Conservation (phyloP, 805 yeast genomes). For the Saturnispora besseyi region DNA sequence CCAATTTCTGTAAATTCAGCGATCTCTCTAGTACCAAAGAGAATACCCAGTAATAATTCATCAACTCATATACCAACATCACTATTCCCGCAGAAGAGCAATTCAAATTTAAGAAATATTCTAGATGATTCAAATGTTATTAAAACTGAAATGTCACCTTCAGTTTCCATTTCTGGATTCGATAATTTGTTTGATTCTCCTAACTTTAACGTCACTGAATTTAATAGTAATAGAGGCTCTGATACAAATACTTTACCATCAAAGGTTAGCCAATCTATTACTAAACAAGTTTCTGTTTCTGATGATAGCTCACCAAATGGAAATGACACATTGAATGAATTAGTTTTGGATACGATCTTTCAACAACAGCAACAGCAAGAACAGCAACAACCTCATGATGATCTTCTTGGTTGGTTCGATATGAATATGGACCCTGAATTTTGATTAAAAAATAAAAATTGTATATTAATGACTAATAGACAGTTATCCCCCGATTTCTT, state of each 20-base stretch:
- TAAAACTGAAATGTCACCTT: neutral
- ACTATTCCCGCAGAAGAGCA: constrained; percentile 7
- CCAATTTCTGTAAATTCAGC: neutral
- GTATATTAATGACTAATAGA: neutral
- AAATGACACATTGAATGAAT: constrained; percentile 20
- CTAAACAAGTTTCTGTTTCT: constrained; percentile 3
- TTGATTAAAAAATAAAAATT: constrained; percentile 16
- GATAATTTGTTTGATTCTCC: constrained; percentile 12
- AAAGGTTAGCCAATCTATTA: neutral
- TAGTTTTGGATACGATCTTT: constrained; percentile 45
- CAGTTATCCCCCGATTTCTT: too few relatives aligned
- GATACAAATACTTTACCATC: neutral
- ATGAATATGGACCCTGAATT: constrained; percentile 63
- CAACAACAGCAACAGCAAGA: constrained; percentile 79
- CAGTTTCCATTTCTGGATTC: constrained; percentile 4
- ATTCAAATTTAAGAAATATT: neutral
- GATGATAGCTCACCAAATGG: constrained; percentile 18
- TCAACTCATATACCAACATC: constrained; percentile 6
- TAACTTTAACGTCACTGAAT: neutral
- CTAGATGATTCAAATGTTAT: neutral
- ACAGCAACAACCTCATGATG: constrained; percentile 74
- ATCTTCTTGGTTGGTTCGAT: constrained; percentile 91
- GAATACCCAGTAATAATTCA: neutral
- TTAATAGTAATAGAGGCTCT: neutral
- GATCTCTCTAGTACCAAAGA: constrained; percentile 3